Evolutionary conservation across 768 basidiomycete genomes (phyloP).

Genomic region (Boletellus emodensis): DNA sequence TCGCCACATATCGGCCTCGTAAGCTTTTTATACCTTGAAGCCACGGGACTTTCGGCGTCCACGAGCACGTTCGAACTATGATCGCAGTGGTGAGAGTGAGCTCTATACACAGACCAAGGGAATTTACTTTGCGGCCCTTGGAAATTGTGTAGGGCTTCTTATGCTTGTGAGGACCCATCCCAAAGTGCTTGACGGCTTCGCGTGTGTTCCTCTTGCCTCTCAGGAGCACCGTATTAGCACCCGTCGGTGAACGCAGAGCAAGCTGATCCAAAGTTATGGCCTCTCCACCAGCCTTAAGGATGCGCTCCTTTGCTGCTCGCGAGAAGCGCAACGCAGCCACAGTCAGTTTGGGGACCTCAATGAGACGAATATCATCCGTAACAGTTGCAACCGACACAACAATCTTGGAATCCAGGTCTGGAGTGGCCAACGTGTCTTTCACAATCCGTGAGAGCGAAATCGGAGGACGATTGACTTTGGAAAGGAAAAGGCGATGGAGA

Average conservation of each 20-base stretch:
- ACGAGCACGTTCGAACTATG: conserved; percentile 92
- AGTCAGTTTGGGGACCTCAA: conserved; percentile 82
- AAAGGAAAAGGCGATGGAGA: conserved; percentile 95
- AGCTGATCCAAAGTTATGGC: conserved; percentile 94
- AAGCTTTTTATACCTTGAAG: conserved; percentile 79
- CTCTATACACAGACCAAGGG: no score
- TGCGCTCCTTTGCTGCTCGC: conserved; percentile 87
- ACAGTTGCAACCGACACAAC: conserved; percentile 89
- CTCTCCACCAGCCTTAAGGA: conserved; percentile 94
- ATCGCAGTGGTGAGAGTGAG: conserved; percentile 1
- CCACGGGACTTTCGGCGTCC: conserved; percentile 98
- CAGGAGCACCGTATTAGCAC: conserved; percentile 90
- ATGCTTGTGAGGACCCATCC: conserved; percentile 97
- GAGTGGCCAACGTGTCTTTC: conserved; percentile 68
- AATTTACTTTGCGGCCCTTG: conserved; percentile 87
- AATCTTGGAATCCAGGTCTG: conserved; percentile 72
- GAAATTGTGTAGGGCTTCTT: conserved; percentile 96
- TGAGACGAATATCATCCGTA: conserved; percentile 91
- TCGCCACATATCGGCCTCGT: conserved; percentile 34
- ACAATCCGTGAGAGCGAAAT: conserved; percentile 90
- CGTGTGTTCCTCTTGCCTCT: conserved; percentile 90
- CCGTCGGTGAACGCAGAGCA: conserved; percentile 90
- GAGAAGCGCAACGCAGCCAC: conserved; percentile 96
- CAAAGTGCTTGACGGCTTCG: conserved; percentile 97
- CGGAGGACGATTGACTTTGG: conserved; percentile 95